Conservation (phyloP, 164 flowering plant species). For the Kalanchoe fedtschenkoi region DNA sequence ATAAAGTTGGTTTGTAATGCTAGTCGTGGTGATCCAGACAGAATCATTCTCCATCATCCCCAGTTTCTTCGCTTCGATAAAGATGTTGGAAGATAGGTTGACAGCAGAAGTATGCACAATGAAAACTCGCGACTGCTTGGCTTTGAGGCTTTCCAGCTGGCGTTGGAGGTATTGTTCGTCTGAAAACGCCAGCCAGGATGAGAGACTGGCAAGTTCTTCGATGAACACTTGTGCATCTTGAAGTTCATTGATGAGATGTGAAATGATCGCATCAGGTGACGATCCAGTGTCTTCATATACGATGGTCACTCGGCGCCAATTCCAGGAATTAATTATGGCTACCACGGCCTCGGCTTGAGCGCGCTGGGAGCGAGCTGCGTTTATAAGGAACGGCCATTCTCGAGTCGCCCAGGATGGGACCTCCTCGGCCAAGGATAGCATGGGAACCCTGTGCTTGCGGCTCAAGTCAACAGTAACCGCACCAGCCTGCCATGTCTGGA, state of each 20-base stretch:
- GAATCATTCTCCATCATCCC: conserved; percentile 25
- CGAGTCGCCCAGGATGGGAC: conserved; percentile 12
- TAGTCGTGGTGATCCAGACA: conserved; percentile 27
- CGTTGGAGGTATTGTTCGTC: conserved; percentile 7
- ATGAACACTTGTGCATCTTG: conserved; percentile 13
- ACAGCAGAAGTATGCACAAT: conserved; percentile 22
- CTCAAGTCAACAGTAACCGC: conserved; percentile 12
- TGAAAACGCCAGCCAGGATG: conserved; percentile 2
- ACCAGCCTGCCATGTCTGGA: conserved; percentile 13
- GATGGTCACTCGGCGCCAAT: conserved; percentile 19
- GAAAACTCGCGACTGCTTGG: conserved; percentile 18
- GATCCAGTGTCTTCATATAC: conserved; percentile 23
- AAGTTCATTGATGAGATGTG: conserved; percentile 16
- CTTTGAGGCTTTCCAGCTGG: conserved; percentile 18
- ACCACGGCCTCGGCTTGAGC: conserved; percentile 19
- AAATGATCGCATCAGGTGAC: conserved; percentile 5
- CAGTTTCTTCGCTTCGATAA: conserved; percentile 20
- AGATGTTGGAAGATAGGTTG: conserved; percentile 11
- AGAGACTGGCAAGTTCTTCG: conserved; percentile 10
- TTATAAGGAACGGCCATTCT: conserved; percentile 14
- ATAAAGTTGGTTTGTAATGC: conserved; percentile 15
- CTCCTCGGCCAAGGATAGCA: conserved; percentile 15
- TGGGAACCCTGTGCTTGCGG: conserved; percentile 10
- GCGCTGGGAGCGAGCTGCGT: conserved; percentile 7
- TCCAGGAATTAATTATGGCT: conserved; percentile 15